These are phyloP conservation scores for Coleophoma cylindrospora DNA, from an alignment of 2,329 filamentous ascomycete genomes.

Conservation along the genomic window DNA sequence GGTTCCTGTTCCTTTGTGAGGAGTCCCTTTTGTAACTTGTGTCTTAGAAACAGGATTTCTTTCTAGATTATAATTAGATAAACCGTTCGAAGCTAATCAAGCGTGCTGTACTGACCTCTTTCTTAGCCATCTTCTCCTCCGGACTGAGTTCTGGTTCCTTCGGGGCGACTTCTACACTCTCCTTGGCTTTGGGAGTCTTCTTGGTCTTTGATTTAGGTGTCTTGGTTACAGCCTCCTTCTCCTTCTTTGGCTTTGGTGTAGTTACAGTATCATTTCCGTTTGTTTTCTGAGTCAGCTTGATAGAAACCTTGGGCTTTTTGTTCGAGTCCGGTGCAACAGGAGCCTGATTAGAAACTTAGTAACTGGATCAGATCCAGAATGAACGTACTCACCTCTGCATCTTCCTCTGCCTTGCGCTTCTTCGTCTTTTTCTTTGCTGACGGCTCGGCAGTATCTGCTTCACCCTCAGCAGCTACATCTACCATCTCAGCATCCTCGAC, in stretches of 20 bases:
- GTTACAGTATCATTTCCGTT: slow-evolving; percentile 40
- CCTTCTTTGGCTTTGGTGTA: slow-evolving; percentile 28
- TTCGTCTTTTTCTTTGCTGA: slow-evolving; percentile 49
- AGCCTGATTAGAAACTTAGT: slow-evolving; percentile 34
- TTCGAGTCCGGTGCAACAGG: slow-evolving; percentile 56
- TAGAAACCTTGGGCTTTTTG: slow-evolving; percentile 67
- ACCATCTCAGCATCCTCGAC: slow-evolving; percentile 58
- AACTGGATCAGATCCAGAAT: background rate
- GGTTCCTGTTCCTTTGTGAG: slow-evolving; percentile 78
- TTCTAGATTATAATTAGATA: slow-evolving; percentile 43
- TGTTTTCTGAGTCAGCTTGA: slow-evolving; percentile 63
- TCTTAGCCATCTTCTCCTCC: slow-evolving; percentile 53
- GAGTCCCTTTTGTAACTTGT: slow-evolving; percentile 93
- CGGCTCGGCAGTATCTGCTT: slow-evolving; percentile 44
- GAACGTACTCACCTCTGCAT: slow-evolving; percentile 53
- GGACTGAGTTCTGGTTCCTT: slow-evolving; percentile 54
- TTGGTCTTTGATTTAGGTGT: slow-evolving; percentile 38
- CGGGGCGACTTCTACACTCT: slow-evolving; percentile 45
- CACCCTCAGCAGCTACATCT: slow-evolving; percentile 43
- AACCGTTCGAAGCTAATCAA: background rate
- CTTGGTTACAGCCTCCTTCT: slow-evolving; percentile 23
- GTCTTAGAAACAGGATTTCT: slow-evolving; percentile 86
- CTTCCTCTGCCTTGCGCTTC: slow-evolving; percentile 86
- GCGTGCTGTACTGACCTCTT: slow-evolving; percentile 41
- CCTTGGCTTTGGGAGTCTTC: slow-evolving; percentile 49